phyloP scores from a whole-genome alignment of 2,329 filamentous ascomycete genomes.

The Diaporthe sp. region DNA sequence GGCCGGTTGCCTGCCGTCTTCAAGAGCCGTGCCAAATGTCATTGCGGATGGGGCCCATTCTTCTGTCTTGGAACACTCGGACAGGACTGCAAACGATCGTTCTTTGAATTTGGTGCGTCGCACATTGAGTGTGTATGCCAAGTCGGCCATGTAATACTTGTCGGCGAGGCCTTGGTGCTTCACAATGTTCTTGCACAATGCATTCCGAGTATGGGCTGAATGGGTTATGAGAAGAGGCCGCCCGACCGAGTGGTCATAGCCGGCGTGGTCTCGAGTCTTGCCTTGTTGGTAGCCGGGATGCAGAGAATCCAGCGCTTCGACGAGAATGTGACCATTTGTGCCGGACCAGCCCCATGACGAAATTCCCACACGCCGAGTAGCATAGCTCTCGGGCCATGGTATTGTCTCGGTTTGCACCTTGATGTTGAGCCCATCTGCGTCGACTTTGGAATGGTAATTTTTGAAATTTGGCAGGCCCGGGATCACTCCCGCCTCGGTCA shows the following conservation, averaged over 20 bases:
- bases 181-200: neutral
- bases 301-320: neutral
- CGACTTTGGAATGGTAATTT: neutral
- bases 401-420: conserved; percentile 1
- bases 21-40: neutral
- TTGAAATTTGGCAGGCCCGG: neutral
- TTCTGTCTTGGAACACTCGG: fast-evolving
- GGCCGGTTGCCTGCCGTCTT: neutral
- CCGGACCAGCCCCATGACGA: conserved; percentile 5
- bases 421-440: neutral
- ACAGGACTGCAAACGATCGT: neutral
- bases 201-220: neutral
- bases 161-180: neutral
- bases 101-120: neutral
- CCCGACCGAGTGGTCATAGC: neutral
- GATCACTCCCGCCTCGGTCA: conserved; percentile 1
- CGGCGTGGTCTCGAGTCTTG: neutral
- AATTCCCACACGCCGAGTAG: neutral
- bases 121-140: conserved; percentile 5
- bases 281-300: neutral
- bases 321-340: neutral
- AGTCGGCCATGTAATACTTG: neutral
- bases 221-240: neutral
- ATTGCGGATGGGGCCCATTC: neutral
- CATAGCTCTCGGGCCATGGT: neutral